These are phyloP conservation scores for Amaranthus palmeri DNA, from an alignment of 148 eudicot genomes.

Conservation along the genomic window DNA sequence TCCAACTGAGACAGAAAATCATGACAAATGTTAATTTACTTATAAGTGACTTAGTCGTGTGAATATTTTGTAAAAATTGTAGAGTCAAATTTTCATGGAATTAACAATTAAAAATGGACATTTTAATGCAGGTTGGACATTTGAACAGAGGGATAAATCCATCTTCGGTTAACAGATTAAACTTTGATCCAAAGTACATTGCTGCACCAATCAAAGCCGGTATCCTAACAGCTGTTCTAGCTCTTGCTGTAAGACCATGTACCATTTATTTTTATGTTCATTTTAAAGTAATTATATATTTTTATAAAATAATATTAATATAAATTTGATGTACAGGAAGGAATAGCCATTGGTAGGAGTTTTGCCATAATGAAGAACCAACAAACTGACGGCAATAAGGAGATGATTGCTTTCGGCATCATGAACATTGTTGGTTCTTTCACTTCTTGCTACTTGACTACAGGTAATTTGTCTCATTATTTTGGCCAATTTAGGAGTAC, in stretches of 20 bases:
- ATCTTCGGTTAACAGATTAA: conserved; percentile 38
- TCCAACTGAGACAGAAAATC: too few species aligned
- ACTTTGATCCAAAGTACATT: conserved; percentile 55
- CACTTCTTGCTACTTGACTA: conserved; percentile 89
- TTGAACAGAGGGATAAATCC: conserved; percentile 80
- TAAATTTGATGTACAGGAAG: conserved; percentile 50
- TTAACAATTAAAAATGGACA: neutral
- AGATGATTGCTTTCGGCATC: conserved; percentile 89
- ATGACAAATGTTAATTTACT: too few species aligned
- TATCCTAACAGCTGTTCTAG: conserved; percentile 61
- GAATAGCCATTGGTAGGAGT: conserved; percentile 89
- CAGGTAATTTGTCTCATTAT: conserved; percentile 35
- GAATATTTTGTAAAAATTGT: neutral
- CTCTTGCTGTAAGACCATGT: conserved; percentile 60
- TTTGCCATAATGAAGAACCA: conserved; percentile 68
- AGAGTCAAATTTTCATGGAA: neutral
- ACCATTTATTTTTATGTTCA: neutral
- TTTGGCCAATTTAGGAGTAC: too few species aligned
- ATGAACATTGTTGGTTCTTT: conserved; percentile 92
- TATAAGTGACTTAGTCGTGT: too few species aligned
- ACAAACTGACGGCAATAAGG: conserved; percentile 88
- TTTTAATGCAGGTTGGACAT: conserved; percentile 51
- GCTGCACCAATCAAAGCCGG: conserved; percentile 64
- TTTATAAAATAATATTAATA: neutral
- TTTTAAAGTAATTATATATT: neutral